Base-by-base conservation (phyloP, 1,284 basidiomycete species). In the Malassezia slooffiae region DNA sequence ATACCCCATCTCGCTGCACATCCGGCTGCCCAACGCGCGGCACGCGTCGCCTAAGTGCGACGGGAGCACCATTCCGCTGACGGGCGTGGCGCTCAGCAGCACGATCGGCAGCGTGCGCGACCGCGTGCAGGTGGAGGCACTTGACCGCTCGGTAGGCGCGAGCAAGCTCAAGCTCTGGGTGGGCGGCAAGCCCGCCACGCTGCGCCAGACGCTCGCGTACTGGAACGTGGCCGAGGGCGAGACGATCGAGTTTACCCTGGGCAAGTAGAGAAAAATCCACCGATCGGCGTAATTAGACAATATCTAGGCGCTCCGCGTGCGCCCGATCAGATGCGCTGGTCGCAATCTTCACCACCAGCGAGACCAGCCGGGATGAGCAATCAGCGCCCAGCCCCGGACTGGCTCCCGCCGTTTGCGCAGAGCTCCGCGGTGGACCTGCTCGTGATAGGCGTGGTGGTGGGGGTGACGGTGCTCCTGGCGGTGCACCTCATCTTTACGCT, bases 401-500 rank as follows among this genome's bases (percentile, higher is more conserved):
- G 31, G 12, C 30, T 56, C 44, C 57, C 72, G 15, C 52, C 60
- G 21, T 73, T 72, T 41, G 81, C 82, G 6, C 82, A 82, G 57
- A 88, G 87, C 0, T 79, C 95, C 24, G 88, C 91, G 1, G 79
- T 91, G 1, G 93, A 97, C 66, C 80, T 95, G 36, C 76, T 93
- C 52, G 75, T 91, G 41, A 82, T 80, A 4, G 88, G 89, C 35
- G 79, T 95, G 59, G 81, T 88, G 17, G 72, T 93, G 51, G 86
- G 91, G 1, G 80, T 97, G 46, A 78, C 85, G 34, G 74, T 77
- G 35, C 82, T 95, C n/a, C 80, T 97, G 22, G 75, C 91, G 60
- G 79, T 91, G 50, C 89, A 96, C 59, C 80, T 97, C 50, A 70
- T 89, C 48, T 96, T 97, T 72, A 96, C 93, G 15, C 83, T 83